phyloP scores from a whole-genome alignment of 768 basidiomycete species.

The Phylloporus sp. region DNA sequence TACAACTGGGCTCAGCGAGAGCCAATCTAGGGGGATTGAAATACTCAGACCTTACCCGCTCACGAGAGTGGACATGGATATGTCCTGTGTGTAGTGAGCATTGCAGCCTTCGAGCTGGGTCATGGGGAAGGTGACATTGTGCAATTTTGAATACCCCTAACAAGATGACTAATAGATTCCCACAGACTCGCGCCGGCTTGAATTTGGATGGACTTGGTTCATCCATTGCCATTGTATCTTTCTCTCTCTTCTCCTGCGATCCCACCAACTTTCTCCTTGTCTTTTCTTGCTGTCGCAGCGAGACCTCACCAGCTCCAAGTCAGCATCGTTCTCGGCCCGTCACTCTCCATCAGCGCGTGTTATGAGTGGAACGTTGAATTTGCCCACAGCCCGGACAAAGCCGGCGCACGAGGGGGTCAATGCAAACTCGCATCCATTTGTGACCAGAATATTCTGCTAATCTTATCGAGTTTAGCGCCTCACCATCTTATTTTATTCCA shows the following conservation, averaged over 20 bases:
- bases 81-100: conserved; percentile 57
- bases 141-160: conserved; percentile 40
- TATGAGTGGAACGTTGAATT: conserved; percentile 15
- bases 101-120: conserved; percentile 47
- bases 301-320: conserved; percentile 5
- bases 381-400: too few species aligned
- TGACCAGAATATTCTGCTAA: too few species aligned
- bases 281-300: conserved; percentile 6
- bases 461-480: too few species aligned
- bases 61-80: conserved; percentile 38
- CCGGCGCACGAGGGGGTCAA: too few species aligned
- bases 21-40: conserved; percentile 59
- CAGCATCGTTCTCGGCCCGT: conserved; percentile 19
- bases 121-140: neutral
- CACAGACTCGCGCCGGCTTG: neutral
- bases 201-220: conserved; percentile 9
- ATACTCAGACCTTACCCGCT: conserved; percentile 86
- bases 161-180: neutral
- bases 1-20: conserved; percentile 59
- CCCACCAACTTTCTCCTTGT: neutral
- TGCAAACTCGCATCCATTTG: too few species aligned
- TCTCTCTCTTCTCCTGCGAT: neutral
- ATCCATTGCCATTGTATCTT: conserved; percentile 5
- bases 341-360: conserved; percentile 22
- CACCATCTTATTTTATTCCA: too few species aligned